These are phyloP conservation scores for Paramarasmius palmivorus DNA, from an alignment of 1,284 basidiomycete genomes.

Conservation along the genomic window DNA sequence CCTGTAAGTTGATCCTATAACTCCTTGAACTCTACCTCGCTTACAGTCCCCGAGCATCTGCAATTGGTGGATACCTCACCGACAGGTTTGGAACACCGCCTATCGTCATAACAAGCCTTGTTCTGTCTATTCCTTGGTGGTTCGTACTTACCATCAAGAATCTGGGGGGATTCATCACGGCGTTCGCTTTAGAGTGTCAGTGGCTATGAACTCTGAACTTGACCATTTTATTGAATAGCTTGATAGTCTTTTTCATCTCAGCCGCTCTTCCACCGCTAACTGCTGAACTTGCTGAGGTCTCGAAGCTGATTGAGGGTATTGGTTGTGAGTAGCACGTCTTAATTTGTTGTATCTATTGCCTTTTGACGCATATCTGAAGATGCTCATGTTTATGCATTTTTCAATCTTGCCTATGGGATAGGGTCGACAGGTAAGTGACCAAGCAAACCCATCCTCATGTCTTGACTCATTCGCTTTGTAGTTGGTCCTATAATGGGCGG, in stretches of 20 bases:
- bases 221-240: constrained; percentile 1
- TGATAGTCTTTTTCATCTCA: constrained; percentile 61
- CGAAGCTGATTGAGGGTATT: constrained; percentile 55
- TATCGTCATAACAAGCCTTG: constrained; percentile 49
- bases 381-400: constrained; percentile 13
- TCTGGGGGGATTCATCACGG: constrained; percentile 61
- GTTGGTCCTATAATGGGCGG: constrained; percentile 72
- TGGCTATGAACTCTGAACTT: constrained; percentile 3
- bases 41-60: constrained; percentile 45
- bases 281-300: constrained; percentile 62
- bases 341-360: not conserved
- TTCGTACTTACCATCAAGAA: constrained; percentile 51
- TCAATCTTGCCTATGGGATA: constrained; percentile 43
- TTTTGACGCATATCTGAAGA: not conserved
- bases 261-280: constrained; percentile 62
- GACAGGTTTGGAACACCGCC: constrained; percentile 65
- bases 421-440: constrained; percentile 51
- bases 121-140: constrained; percentile 69
- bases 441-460: not conserved
- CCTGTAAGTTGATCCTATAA: constrained; percentile 53
- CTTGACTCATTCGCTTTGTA: constrained; percentile 24
- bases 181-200: constrained; percentile 49
- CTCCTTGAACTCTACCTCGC: not conserved
- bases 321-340: constrained; percentile 53
- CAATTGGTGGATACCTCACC: constrained; percentile 61